Evolutionary conservation across 306 rosid genomes (phyloP), one percentile per base, ranked within the genome.

Genomic region (Arachis stenosperma): DNA sequence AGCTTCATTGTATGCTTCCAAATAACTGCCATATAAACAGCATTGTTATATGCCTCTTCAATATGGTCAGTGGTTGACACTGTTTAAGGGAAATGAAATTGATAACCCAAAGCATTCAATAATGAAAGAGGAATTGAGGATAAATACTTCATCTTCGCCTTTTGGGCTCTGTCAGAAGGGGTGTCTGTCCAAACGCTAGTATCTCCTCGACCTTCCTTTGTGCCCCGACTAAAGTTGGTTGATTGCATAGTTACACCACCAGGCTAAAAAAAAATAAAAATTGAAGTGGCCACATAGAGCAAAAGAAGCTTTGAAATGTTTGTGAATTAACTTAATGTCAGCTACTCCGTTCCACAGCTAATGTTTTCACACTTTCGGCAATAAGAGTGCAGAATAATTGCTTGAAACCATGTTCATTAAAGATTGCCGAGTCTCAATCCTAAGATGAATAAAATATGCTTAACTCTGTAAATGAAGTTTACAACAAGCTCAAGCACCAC

Each of bases 101-200:
- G 66, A 51, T 52, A 39, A 74, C 17, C n/a, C 39, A 73, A 73
- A 65, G 33, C 70, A 63, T 14, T 78, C 73, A 9, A 65, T 68
- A 64, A 67, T 51, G 53, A 41, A 67, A 79, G 53, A 48, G 30
- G 68, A 61, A 41, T 63, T 77, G 53, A 48, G 30, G 68, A 61
- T 77, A 71, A 83, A 61, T 76, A 91, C 98, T 88, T 82, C 86
- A 77, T 91, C 86, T 94, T 91, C 6, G 98, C 97, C 76, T 94
- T 94, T 75, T 89, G 95, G 67, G 96, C 92, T 87, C 89, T 85
- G 79, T 91, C 97, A 1, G 75, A 74, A 61, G 96, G 98, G 39
- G 97, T 88, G 75, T 94, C 98, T 1, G 98, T 91, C 98, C 98
- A 91, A 51, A 30, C 82, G 69, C 95, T 91, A 42, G 98, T 88